A percentile compares a stretch with the other conserved stretches of the same genome.
Conservation (phyloP, 192 early-diverging fungal genomes). For the Mycoemilia scoparia region DNA sequence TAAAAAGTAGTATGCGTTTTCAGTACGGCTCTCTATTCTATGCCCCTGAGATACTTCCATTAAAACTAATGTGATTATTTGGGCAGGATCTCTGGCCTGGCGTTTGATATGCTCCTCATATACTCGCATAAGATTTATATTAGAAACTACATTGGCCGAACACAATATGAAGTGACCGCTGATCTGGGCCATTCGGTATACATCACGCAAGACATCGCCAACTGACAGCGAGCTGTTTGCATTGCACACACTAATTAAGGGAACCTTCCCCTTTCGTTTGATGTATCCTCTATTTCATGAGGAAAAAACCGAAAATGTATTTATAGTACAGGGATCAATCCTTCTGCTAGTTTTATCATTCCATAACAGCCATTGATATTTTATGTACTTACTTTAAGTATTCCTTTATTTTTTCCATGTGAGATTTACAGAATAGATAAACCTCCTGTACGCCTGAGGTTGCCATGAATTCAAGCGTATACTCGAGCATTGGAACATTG, state of each 20-base stretch:
- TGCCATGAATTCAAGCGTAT: conserved; percentile 86
- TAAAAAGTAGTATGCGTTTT: no score
- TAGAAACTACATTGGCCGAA: conserved; percentile 75
- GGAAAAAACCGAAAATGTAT: no score
- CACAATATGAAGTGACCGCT: conserved; percentile 83
- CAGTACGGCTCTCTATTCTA: conserved; percentile 8
- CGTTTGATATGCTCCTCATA: conserved; percentile 66
- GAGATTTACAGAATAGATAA: conserved; percentile 67
- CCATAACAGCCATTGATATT: neutral
- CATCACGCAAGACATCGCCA: conserved; percentile 81
- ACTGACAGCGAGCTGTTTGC: conserved; percentile 44
- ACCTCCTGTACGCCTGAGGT: conserved; percentile 71
- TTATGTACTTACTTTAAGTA: conserved; percentile 81
- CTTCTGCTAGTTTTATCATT: no score
- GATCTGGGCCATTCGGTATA: conserved; percentile 65
- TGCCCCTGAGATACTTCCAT: conserved; percentile 49
- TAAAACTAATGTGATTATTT: conserved; percentile 89
- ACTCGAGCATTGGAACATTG: conserved; percentile 93
- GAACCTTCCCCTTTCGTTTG: no score
- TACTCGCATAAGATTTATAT: conserved; percentile 58
- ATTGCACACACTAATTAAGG: no score
- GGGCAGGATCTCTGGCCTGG: conserved; percentile 50
- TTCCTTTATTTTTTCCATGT: conserved; percentile 60
- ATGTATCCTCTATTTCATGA: no score
- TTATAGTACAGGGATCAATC: no score